Percentiles rank a stretch among this genome's conserved stretches.
Conservation (phyloP, 371 early-diverging fungal species). For the Mortierella sp. region DNA sequence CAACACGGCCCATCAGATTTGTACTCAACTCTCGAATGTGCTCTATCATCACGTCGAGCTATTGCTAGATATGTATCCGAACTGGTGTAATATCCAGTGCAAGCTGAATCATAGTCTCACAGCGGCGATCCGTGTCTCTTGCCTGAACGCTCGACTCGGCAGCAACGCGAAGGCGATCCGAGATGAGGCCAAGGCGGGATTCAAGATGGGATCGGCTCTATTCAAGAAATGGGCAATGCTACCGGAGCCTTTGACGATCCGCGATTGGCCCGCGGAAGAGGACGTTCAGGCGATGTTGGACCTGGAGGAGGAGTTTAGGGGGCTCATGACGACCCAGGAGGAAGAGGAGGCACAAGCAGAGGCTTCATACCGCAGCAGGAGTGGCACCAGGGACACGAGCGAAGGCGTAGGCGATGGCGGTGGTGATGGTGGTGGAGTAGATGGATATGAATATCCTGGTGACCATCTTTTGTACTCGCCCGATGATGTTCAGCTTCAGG, state of each 20-base stretch:
- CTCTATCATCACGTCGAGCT: constrained; percentile 42
- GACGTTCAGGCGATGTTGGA: constrained; percentile 45
- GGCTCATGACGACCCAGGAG: constrained; percentile 39
- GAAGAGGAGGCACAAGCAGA: constrained; percentile 22
- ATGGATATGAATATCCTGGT: not conserved
- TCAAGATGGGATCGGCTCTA: constrained; percentile 41
- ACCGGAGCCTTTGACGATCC: constrained; percentile 35
- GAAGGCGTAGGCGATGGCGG: constrained; percentile 3
- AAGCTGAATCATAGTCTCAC: constrained; percentile 38
- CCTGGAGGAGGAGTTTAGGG: constrained; percentile 45
- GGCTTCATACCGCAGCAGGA: constrained; percentile 7
- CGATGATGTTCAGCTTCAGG: constrained; percentile 4
- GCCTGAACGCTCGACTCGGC: constrained; percentile 36
- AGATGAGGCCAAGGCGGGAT: constrained; percentile 50
- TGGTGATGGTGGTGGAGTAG: constrained; percentile 5
- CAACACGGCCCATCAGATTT: constrained; percentile 50
- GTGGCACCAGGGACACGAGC: constrained; percentile 9
- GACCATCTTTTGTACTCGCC: constrained; percentile 15
- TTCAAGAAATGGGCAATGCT: constrained; percentile 34
- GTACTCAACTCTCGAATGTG: constrained; percentile 49
- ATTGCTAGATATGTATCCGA: constrained; percentile 33
- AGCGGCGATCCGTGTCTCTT: constrained; percentile 38
- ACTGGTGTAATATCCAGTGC: constrained; percentile 45
- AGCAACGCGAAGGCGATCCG: constrained; percentile 30
- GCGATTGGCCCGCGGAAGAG: constrained; percentile 51